Base-by-base conservation (phyloP, 352 stramenopile genomes). In the Globisporangium nodosum region DNA sequence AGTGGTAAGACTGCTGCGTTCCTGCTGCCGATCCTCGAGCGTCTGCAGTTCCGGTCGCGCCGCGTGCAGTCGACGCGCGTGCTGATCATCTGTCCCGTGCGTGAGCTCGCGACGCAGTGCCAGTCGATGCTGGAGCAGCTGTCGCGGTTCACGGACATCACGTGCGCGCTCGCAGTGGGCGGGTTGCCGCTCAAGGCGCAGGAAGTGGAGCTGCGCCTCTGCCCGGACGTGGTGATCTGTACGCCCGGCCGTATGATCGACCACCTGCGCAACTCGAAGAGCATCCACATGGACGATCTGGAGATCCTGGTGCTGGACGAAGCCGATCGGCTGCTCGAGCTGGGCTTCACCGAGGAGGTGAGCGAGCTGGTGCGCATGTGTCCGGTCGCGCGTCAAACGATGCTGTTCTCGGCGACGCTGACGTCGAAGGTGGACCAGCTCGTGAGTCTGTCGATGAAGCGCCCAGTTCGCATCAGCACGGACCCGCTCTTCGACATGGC, bases 321-420 rank as follows among this genome's bases (percentile, higher is more conserved):
- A 79, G 87, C 87, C 20, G 97, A 99, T 81, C 87, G 97, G 1
- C 69, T 99, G 43, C 75, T 99, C 24, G 97, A 99, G 65, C 77
- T 99, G 45, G 97, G 97, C 35, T 99, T 99, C 76, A 95, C 96
- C 21, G 96, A 99, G 47, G 97, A 99, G 81, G 92, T 96, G 18
- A 70, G 92, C 27, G 92, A 99, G 74, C 79, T 99, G 21, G 80
- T 99, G 52, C 95, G 97, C 52, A 88, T 97, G 60, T 99, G 93
- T 60, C 97, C 97, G 8, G 68, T 90, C 30, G 85, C 94, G 52
- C 81, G 97, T 18, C 97, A 99, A 73, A 99, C 97, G 16, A 89
- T 99, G 75, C 71, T 99, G 2, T 99, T 99, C 73, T 99, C 96
- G 51, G 97, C 97, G 18, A 99, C 97, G 18, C 87, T 99, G 73